Evolutionary conservation across 1,284 basidiomycete species (phyloP).

Genomic region (Xerocomus minutiporus): DNA sequence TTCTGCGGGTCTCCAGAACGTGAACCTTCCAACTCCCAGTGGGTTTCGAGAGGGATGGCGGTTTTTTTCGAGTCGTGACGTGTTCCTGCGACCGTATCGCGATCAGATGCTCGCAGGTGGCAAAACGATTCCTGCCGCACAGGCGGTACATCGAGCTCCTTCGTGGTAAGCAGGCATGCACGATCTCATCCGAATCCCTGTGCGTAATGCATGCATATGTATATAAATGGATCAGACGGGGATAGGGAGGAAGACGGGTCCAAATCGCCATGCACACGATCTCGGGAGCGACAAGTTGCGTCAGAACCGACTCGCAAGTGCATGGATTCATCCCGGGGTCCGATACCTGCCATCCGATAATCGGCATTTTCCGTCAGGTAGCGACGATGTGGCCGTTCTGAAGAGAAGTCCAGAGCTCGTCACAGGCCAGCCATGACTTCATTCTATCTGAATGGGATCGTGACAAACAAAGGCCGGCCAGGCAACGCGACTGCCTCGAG

Average conservation of each 20-base stretch:
- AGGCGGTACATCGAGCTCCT: conserved; percentile 12
- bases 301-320: not conserved
- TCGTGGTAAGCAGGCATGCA: not conserved
- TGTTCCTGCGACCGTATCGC: conserved; percentile 29
- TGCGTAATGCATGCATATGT: conserved; percentile 8
- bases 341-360: conserved; percentile 8
- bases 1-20: not conserved
- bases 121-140: conserved; percentile 12
- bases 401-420: not conserved
- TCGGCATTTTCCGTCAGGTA: conserved; percentile 16
- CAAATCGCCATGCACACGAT: conserved; percentile 16
- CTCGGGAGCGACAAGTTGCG: conserved; percentile 27
- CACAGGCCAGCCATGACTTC: not conserved
- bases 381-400: not conserved
- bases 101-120: conserved; percentile 21
- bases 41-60: conserved; percentile 4
- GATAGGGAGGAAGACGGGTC: conserved; percentile 13
- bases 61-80: conserved; percentile 12
- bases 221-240: conserved; percentile 14
- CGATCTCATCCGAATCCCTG: conserved; percentile 12
- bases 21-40: not conserved
- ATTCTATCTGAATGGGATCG: conserved; percentile 4
- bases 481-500: conserved; percentile 35
- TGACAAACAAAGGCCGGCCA: conserved; percentile 15
- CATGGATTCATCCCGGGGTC: conserved; percentile 6